Evolutionary conservation across 1,284 basidiomycete genomes (phyloP), one percentile per base, ranked within the genome.

Genomic region (Gymnopus androsaceus): DNA sequence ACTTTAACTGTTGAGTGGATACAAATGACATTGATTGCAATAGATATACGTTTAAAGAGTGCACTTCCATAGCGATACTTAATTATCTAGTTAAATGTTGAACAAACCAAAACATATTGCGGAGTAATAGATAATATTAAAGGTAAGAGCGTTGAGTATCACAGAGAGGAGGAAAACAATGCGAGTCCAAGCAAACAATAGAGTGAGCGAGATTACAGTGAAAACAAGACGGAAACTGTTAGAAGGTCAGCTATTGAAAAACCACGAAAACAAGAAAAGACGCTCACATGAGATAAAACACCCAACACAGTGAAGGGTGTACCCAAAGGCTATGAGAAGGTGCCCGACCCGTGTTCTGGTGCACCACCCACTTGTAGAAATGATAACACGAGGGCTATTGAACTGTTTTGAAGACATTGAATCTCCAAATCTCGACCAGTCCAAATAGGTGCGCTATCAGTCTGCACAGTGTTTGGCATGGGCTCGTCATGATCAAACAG

Each of bases 341-440:
- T 36, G 15, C 44, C 33, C 8, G 30, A 40, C 4, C 63, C 64
- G 55, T 69, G 65, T 48, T 74, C 78, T 40, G 74, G 72, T 38
- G 73, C 64, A 8, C n/a, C n/a, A n/a, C 74, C 72, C 25, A 78
- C 73, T 65, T 82, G 75, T 30, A 85, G 63, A 59, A 80, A 75
- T 49, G 83, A 79, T 31, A 88, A 72, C 49, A 89, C 78, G 38
- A 79, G 71, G 12, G 82, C 73, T 37, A 90, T 84, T 19, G 83
- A 78, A 66, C 88, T 88, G 59, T 89, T 90, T 66, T 90, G 87
- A 58, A 79, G 78, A 65, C 87, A 90, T 46, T 87, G 80, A 64
- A 83, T 71, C 70, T 85, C 81, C 61, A 90, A 67, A 62, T 90
- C 88, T 58, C 80, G 80, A 30, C 80, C 78, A 36, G 83, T 85